Evolutionary conservation across 345 rosid genomes (phyloP), one percentile per base, ranked within the genome.

Genomic region (Salix dunnii): DNA sequence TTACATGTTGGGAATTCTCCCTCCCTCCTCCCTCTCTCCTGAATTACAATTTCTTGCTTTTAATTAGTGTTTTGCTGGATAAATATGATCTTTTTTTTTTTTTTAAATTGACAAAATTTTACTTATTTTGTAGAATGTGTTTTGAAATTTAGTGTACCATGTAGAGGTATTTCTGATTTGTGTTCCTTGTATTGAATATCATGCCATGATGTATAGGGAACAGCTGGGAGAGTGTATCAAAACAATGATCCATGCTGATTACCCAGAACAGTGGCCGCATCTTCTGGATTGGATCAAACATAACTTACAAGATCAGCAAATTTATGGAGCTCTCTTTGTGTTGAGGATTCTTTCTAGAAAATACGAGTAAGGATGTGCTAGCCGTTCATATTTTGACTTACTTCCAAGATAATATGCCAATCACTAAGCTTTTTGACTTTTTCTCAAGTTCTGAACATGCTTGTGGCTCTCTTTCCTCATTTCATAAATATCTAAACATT

Each of bases 241-340:
- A 87, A 96, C 98, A 13, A 88, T 96, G 69, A 90, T 96, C 35
- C 94, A 91, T 81, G 89, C 94, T 67, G 99, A 96, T 87, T 96
- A 96, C 82, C 99, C 99, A 0, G 99, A 96, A 86, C 98, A 94
- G 85, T 96, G 99, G 99, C 97, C 98, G 1, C 91, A 75, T 63
- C 97, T 96, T 74, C 90, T 96, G 49, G 97, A 92, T 64, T 96
- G 99, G 99, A 90, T 96, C 76, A 91, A 94, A 83, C 92, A 78
- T 87, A 92, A 90, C 82, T 82, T 96, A 80, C 97, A 90, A 83
- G 91, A 85, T 85, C 98, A 92, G 77, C 96, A 96, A 86, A 92
- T 94, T 58, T 92, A 91, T 76, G 97, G 97, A 74, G 93, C 99
- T 75, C 79, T 96, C 77, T 94, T 89, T 83, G 96, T 96, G 74